Evolutionary conservation across 73 alveolate genomes (phyloP), one percentile per base, ranked within the genome.

Genomic region (Blepharisma japonicum): DNA sequence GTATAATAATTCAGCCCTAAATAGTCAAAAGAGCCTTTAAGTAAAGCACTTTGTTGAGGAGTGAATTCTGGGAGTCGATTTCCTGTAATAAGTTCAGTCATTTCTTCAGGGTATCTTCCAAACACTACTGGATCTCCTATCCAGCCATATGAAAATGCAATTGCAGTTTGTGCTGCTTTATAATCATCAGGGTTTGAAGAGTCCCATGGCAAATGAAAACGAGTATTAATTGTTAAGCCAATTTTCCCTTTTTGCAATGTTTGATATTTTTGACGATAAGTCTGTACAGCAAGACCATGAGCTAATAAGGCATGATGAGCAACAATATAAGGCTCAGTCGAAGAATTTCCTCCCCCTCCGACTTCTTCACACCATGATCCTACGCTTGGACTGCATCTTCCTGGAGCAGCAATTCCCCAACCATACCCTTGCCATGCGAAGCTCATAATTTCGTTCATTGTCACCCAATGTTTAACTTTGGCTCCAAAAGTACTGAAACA

Each of bases 371-470:
- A 77, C 47, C 68, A 79, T 32, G 46, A 21, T 47, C 81, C 42
- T 6, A 27, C 72, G 2, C 72, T 56, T n/a, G 78, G 20, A 68
- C 81, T 47, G 77, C 86, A 79, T 79, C 86, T 79, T 6, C 86
- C 86, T 20, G 86, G 86, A 0, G 86, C 80, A 68, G 48, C 39
- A 14, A 21, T 48, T 5, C 86, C 86, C 48, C 54, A 46, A 4
- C 86, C 86, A 68, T 79, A 79, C 8, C 86, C 86, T 6, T 67
- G 74, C 86, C 86, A 79, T 6, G 86, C 68, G 21, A 67, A 79
- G 0, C 76, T 79, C 80, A 71, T 49, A 48, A 80, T 79, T 68
- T 79, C 86, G 42, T 79, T 79, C 68, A 79, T 49, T 4, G 86
- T 79, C 42, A 79, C 21, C 86, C 86, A 79, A 45, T 50, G 48